Base-by-base conservation (phyloP, 2,329 filamentous ascomycete genomes). In the Sporothrix globosa region DNA sequence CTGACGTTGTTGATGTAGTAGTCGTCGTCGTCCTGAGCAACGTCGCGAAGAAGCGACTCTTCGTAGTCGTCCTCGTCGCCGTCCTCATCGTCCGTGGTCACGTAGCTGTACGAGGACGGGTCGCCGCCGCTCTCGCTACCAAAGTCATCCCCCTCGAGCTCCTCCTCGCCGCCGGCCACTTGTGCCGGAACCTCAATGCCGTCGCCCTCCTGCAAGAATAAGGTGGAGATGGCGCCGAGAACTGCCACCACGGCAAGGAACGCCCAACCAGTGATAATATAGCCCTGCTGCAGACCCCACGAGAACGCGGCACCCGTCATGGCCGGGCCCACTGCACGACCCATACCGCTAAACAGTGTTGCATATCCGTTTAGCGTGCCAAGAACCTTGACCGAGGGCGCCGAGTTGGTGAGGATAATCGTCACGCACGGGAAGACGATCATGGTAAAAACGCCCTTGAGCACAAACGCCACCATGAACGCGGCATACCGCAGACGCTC, bases 331-430 rank as follows among this genome's bases (percentile, higher is more conserved):
- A 86, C 76, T 0, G 93, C 94, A 65, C 94, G 84, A 1, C 94
- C 95, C 5, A 97, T 79, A 0, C 92, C 93, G 73, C 90, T 91
- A 46, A 94, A 88, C 70, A 90, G 91, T 0, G 94, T 97, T 0
- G 93, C 94, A 72, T 97, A 89, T 2, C 95, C 96, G 76, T 98
- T 98, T 69, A 98, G 82, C 0, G 94, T 97, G 1, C 93, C 94
- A 5, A 98, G 85, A 11, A 97, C 87, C 56, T 86, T 83, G 19
- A 97, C 82, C 69, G 90, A 93, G 0, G 85, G 81, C 4, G 93
- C 93, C 11, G 90, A 92, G 80, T 97, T 97, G 39, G 94, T 97
- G 50, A 98, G 86, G 63, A 98, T 84, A 75, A 98, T 97, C 6
- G 92, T 97, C 34, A 87, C 90, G 76, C 92, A 96, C 0, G 96